These are phyloP conservation scores for Salix caprea DNA, from an alignment of 345 rosid species.

Conservation along the genomic window DNA sequence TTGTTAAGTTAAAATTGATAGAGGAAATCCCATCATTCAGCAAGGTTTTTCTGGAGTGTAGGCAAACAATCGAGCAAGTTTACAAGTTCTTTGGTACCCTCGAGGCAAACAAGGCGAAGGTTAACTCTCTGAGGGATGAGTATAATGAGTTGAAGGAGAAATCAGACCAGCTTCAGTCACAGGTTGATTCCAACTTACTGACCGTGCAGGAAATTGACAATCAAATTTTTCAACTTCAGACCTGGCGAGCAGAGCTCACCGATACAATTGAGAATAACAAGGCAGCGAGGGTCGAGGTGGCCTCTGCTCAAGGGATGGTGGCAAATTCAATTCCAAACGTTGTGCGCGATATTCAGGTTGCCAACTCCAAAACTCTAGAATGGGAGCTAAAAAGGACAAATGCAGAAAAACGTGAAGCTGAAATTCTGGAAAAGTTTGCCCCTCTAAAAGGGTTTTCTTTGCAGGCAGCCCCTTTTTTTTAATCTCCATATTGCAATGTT, in stretches of 20 bases:
- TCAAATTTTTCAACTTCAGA: constrained; percentile 50
- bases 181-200: constrained; percentile 37
- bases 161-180: constrained; percentile 39
- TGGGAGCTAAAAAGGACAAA: constrained; percentile 53
- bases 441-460: constrained; percentile 46
- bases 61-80: constrained; percentile 38
- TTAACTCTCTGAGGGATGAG: constrained; percentile 50
- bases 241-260: constrained; percentile 37
- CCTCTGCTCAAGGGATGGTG: constrained; percentile 40
- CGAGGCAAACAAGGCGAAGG: constrained; percentile 51
- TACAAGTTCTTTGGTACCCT: constrained; percentile 40
- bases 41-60: constrained; percentile 50
- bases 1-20: constrained; percentile 54
- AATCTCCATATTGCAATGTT: neutral
- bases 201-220: constrained; percentile 49
- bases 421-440: constrained; percentile 51
- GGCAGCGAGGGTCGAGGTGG: constrained; percentile 37
- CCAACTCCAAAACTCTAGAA: constrained; percentile 42
- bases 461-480: neutral
- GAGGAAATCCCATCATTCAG: constrained; percentile 61
- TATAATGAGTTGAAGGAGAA: constrained; percentile 54
- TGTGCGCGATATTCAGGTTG: constrained; percentile 52
- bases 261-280: constrained; percentile 33
- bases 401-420: constrained; percentile 47
- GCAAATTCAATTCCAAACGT: constrained; percentile 47